Evolutionary conservation across 495 filamentous ascomycete genomes (phyloP), one percentile per base, ranked within the genome.

Genomic region (Aspergillus asperescens): DNA sequence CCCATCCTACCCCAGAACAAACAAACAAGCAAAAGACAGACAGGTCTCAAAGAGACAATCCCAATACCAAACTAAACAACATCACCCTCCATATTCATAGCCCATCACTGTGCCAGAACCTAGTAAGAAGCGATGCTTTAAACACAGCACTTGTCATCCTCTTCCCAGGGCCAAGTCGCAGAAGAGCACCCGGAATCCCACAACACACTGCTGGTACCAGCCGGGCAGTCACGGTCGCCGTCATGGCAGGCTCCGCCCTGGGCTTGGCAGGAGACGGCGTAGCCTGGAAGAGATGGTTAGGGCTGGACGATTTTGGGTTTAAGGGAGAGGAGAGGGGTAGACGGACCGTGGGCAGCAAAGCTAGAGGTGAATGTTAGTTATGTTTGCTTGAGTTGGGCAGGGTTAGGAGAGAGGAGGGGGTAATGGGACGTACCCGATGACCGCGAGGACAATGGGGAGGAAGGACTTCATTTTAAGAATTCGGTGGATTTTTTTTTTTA

Each of bases 101-200:
- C n/a, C n/a, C n/a, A n/a, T n/a, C n/a, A n/a, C n/a, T n/a, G n/a
- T n/a, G n/a, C n/a, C n/a, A n/a, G n/a, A n/a, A n/a, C n/a, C n/a
- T 4, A 28, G 9, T 28, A 9, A 28, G 25, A 9, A 28, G 4
- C 5, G 25, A 28, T 9, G 25, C 9, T 28, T 22, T 40, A 50
- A 16, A 42, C 38, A 32, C 48, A 51, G 48, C 48, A 51, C 48
- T 42, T 51, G 20, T 51, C 48, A 51, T 51, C 48, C 1, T 42
- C 27, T 16, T 31, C 16, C 48, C 37, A 51, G 1, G 37, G 38
- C 48, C 48, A 42, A 15, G 5, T n/a, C 2, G 48, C 48, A n/a
- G n/a, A 20, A 15, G 4, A 6, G 19, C 48, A 51, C 15, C 48
- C 48, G 10, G 48, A 32, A 19, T 51, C 48, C 48, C 48, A 51